Base-by-base conservation (phyloP, 2,329 filamentous ascomycete genomes). In the Orbilia quercus region DNA sequence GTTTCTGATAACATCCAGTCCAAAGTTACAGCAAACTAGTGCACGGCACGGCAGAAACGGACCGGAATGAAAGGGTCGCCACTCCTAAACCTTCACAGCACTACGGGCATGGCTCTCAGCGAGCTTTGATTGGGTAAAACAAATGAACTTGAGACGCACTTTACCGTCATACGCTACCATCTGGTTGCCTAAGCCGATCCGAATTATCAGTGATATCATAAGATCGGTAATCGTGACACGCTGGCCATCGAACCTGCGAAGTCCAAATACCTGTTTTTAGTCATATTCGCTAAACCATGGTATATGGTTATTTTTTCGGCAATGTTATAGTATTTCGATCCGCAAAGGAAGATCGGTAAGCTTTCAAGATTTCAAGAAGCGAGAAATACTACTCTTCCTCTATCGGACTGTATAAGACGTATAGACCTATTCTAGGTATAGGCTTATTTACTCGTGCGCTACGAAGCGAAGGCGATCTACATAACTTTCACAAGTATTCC, bases 121-220 rank as follows among this genome's bases (percentile, higher is more conserved):
- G 16, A 45, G 4, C 2, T 45, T 12, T 45, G 2, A 50, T 50
- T 50, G 45, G 22, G 7, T 50, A 23, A 22, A 25, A 20, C 5
- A 12, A 12, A 40, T 45, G 42, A 16, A 5, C 42, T 2, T 36
- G 3, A 53, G 25, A 36, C 36, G n/a, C 11, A 53, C 2, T 18
- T 7, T 53, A 36, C 28, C 11, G 42, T 11, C n/a, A 45, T 45
- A 5, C 7, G 11, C 12, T 40, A 53, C n/a, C 28, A 53, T 36
- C 12, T 53, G 7, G 48, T 1, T 53, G 48, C 48, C 48, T 53
- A 36, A 7, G 48, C 2, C n/a, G 48, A 53, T 53, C 48, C 31
- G 7, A 20, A 4, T 3, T 12, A 45, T 2, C n/a, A 38, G 25
- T 36, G 48, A 53, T 53, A 53, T 53, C 48, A 53, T 45, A 22